These are phyloP conservation scores for Xylaria polymorpha DNA, from an alignment of 2,329 filamentous ascomycete species.

Conservation along the genomic window DNA sequence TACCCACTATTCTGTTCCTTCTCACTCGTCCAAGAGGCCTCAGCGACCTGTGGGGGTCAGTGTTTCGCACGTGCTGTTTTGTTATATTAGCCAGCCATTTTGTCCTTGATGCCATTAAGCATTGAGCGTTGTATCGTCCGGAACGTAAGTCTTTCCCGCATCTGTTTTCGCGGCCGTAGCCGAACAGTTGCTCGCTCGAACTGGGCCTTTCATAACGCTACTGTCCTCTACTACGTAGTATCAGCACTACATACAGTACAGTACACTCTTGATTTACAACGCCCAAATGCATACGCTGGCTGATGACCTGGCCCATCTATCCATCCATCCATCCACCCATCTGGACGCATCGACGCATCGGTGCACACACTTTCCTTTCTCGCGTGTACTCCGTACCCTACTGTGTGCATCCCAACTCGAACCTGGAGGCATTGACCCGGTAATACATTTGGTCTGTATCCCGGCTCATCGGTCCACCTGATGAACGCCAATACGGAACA, in stretches of 20 bases:
- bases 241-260: not conserved
- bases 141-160: not conserved
- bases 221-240: not conserved
- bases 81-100: not conserved
- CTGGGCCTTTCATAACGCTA: conserved; percentile 9
- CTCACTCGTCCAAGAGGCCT: conserved; percentile 17
- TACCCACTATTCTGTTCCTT: conserved; percentile 14
- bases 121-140: conserved; percentile 5
- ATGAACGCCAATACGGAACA: conserved; percentile 28
- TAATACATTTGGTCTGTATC: conserved; percentile 5
- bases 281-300: conserved; percentile 15
- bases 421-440: not conserved
- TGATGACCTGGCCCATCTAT: conserved; percentile 11
- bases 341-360: conserved; percentile 7
- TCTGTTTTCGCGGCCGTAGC: conserved; percentile 18
- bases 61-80: conserved; percentile 5
- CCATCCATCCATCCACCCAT: not conserved
- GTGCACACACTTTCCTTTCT: conserved; percentile 26
- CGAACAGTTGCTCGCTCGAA: conserved; percentile 15
- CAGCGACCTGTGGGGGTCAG: conserved; percentile 24
- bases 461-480: conserved; percentile 17
- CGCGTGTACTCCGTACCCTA: conserved; percentile 19
- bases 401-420: not conserved
- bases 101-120: not conserved
- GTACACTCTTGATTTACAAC: conserved; percentile 8